Conservation (phyloP, 2,329 filamentous ascomycete genomes). For the Fonsecaea multimorphosa region DNA sequence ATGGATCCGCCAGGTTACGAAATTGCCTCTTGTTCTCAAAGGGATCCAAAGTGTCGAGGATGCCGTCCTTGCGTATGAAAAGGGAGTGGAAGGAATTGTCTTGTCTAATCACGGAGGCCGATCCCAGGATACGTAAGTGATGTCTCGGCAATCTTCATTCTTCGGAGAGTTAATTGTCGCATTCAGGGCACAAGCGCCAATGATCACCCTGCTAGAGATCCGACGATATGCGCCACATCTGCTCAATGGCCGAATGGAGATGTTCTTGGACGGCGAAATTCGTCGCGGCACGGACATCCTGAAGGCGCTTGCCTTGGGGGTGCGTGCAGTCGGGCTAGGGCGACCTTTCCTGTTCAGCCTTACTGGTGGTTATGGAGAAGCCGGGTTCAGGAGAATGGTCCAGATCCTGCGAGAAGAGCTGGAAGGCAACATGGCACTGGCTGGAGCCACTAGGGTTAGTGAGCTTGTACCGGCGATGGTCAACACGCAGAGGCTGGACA, state of each 20-base stretch:
- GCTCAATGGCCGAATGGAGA: constrained; percentile 55
- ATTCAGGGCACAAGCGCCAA: constrained; percentile 49
- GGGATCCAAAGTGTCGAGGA: constrained; percentile 64
- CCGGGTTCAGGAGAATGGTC: constrained; percentile 56
- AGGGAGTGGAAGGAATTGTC: constrained; percentile 61
- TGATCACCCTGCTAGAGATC: constrained; percentile 60
- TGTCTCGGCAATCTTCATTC: neutral
- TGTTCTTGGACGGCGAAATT: constrained; percentile 62
- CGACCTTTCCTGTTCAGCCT: constrained; percentile 60
- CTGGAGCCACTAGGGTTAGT: constrained; percentile 42
- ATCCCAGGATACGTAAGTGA: constrained; percentile 54
- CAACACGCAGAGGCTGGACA: constrained; percentile 44
- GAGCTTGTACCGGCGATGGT: constrained; percentile 44
- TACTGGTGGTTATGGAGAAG: constrained; percentile 55
- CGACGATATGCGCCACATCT: constrained; percentile 57
- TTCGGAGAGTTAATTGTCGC: neutral
- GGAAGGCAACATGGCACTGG: constrained; percentile 46
- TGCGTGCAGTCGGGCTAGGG: constrained; percentile 61
- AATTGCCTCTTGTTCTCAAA: constrained; percentile 61
- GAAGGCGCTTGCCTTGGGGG: constrained; percentile 60
- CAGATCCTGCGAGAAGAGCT: constrained; percentile 45
- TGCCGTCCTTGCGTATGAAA: constrained; percentile 57
- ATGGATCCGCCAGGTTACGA: constrained; percentile 57
- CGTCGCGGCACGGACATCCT: constrained; percentile 61
- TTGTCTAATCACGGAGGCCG: constrained; percentile 66